Percentiles rank a stretch among this genome's conserved stretches.
Conservation (phyloP, 1,139 yeast genomes). For the Pichia sp. region DNA sequence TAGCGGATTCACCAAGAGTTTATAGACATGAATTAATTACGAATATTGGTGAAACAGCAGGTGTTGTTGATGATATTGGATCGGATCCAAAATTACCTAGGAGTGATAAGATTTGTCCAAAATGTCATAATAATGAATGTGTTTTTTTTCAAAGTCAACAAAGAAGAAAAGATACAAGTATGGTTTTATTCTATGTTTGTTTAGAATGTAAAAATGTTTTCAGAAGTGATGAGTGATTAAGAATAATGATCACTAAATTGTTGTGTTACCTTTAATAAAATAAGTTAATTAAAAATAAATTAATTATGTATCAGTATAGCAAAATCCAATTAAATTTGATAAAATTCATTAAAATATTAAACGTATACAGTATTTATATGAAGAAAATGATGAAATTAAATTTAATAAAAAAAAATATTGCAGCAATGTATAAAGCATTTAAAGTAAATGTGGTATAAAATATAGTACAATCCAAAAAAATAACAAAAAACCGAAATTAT, state of each 20-base stretch:
- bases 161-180: slow-evolving; percentile 87
- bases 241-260: too few relatives aligned
- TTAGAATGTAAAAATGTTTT: slow-evolving; percentile 77
- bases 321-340: too few relatives aligned
- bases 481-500: not conserved
- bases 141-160: slow-evolving; percentile 97
- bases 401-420: not conserved
- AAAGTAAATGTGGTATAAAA: too few relatives aligned
- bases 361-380: too few relatives aligned
- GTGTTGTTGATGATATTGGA: slow-evolving; percentile 95
- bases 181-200: slow-evolving; percentile 93
- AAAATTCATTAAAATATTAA: too few relatives aligned
- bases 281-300: too few relatives aligned
- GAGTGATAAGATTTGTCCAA: slow-evolving; percentile 88
- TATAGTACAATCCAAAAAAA: too few relatives aligned
- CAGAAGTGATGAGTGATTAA: slow-evolving; percentile 23
- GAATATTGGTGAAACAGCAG: slow-evolving; percentile 90
- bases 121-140: slow-evolving; percentile 80
- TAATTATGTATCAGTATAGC: too few relatives aligned
- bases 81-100: slow-evolving; percentile 94
- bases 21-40: slow-evolving; percentile 91
- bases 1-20: slow-evolving; percentile 83
- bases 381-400: not conserved
- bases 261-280: not conserved
- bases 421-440: too few relatives aligned